These are phyloP conservation scores for Leccinum olivaceopallidum DNA, from an alignment of 768 basidiomycete genomes.

Conservation along the genomic window DNA sequence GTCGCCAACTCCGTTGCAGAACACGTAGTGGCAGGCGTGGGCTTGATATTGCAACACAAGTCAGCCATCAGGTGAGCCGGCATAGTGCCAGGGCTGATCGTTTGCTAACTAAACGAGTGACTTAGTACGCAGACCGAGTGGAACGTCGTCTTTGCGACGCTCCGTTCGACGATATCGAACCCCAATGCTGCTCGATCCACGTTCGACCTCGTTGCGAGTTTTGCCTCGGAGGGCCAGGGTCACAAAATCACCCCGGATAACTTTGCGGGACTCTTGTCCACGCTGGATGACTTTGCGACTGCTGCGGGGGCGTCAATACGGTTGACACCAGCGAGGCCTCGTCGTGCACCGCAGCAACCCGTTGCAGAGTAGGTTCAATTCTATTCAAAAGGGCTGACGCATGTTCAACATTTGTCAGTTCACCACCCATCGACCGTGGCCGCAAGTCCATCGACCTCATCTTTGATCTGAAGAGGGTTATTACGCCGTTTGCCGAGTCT, in stretches of 20 bases:
- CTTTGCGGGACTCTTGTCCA: constrained; percentile 72
- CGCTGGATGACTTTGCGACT: constrained; percentile 86
- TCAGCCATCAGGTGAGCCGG: constrained; percentile 57
- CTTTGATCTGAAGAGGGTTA: constrained; percentile 66
- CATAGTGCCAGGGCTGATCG: not conserved
- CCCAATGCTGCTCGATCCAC: constrained; percentile 85
- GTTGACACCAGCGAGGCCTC: constrained; percentile 53
- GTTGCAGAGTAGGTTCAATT: constrained; percentile 47
- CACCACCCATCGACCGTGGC: constrained; percentile 78
- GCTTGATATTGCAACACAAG: constrained; percentile 73
- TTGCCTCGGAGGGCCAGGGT: constrained; percentile 63
- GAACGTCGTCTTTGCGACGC: constrained; percentile 87
- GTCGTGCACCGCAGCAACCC: constrained; percentile 50
- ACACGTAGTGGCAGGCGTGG: constrained; percentile 85
- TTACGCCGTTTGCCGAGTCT: constrained; percentile 57
- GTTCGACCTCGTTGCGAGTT: constrained; percentile 69
- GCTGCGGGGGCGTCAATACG: constrained; percentile 67
- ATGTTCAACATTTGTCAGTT: constrained; percentile 42
- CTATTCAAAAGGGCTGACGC: not conserved
- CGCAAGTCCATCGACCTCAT: constrained; percentile 81
- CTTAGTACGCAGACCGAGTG: constrained; percentile 90
- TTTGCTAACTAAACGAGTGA: constrained; percentile 8
- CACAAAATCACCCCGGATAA: constrained; percentile 75
- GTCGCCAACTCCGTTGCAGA: constrained; percentile 88
- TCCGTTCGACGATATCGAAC: constrained; percentile 83